Evolutionary conservation across 2,329 filamentous ascomycete species (phyloP), one percentile per base, ranked within the genome.

Genomic region (Neopestalotiopsis sp.): DNA sequence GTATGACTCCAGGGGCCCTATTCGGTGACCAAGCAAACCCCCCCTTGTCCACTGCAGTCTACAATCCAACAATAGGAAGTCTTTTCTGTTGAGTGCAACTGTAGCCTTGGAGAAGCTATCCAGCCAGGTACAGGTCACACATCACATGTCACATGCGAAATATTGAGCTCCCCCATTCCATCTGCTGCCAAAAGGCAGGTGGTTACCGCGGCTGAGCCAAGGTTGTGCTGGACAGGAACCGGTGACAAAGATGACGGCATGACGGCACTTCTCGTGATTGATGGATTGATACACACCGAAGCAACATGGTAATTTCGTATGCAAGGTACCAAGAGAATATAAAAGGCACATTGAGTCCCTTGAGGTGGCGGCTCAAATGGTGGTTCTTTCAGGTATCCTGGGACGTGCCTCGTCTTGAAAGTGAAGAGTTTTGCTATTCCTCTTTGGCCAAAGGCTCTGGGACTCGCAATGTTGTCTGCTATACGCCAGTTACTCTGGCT

Each of bases 391-490:
- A 28, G 42, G 20, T 30, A 17, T 59, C 45, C 7, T 20, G 45
- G 45, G 5, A 14, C 58, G 5, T n/a, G 14, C 24, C 20, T 14
- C 10, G 17, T 61, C n/a, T 61, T 30, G 28, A 61, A 14, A 30
- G 58, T 14, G 7, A 61, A 38, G 13, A 61, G 6, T 7, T 34
- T 53, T 53, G 45, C 45, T 53, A n/a, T 32, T 34, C 24, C 12
- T 40, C 9, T 57, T 40, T 67, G 1, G 24, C 30, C n/a, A 63
- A 24, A 28, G 14, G 28, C 28, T 10, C 40, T 32, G 30, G 42
- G 32, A 12, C 45, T n/a, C 12, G 20, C 40, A 70, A 72, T 61
- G 45, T 75, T 77, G 74, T 65, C 59, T 59, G 70, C 65, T 70
- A 68, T 72, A 42, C 68, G 66, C 64, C 57, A 53, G 34, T 34